Evolutionary conservation across 1,284 basidiomycete species (phyloP).

Genomic region (Thelephora terrestris): DNA sequence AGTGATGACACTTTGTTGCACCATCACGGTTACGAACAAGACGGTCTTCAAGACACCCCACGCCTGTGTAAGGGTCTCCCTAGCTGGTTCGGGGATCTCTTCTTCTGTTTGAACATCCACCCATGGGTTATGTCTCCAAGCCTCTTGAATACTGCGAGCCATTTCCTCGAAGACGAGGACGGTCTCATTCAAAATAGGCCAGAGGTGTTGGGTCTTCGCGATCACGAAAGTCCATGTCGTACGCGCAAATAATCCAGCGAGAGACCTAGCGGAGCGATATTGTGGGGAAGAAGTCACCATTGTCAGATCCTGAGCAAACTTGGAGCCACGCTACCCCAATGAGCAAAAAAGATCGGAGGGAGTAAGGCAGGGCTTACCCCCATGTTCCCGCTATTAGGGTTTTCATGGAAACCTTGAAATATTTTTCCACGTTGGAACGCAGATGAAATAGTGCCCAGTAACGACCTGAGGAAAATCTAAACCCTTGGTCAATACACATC

Average conservation of each 20-base stretch:
- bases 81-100: constrained; percentile 32
- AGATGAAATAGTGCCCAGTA: constrained; percentile 35
- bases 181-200: constrained; percentile 32
- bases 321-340: background rate
- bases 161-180: constrained; percentile 30
- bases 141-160: constrained; percentile 33
- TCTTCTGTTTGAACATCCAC: constrained; percentile 23
- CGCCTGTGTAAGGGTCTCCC: constrained; percentile 33
- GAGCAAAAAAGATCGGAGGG: constrained; percentile 9
- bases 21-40: constrained; percentile 59
- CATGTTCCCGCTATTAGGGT: no score
- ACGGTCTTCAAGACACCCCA: constrained; percentile 63
- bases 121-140: constrained; percentile 42
- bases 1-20: constrained; percentile 51
- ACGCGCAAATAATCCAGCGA: constrained; percentile 42
- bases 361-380: constrained; percentile 23
- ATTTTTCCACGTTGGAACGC: constrained; percentile 44
- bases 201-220: constrained; percentile 33
- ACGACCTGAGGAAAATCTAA: constrained; percentile 3
- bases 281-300: background rate
- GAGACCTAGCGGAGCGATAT: constrained; percentile 33
- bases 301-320: background rate
- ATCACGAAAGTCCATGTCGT: constrained; percentile 38
- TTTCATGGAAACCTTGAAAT: constrained; percentile 14
- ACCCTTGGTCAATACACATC: background rate